A percentile compares a stretch with the other conserved stretches of the same genome.
phyloP scores from a whole-genome alignment of 2,329 filamentous ascomycete species.

The Aspergillus sp. region DNA sequence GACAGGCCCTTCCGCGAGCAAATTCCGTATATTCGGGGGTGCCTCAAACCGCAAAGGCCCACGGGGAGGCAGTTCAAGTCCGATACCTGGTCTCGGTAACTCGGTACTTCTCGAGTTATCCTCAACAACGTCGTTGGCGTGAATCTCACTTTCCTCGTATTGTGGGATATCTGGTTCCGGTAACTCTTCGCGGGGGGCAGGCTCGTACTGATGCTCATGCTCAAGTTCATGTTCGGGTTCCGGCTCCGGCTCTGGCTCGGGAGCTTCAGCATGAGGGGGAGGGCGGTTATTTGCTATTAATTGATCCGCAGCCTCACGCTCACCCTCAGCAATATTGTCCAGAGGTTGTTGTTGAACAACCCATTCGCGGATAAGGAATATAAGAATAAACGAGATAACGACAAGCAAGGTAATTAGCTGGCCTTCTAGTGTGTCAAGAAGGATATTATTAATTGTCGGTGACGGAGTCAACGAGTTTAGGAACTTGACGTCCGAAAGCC shows the following conservation, averaged over 20 bases:
- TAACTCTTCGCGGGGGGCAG: conserved; percentile 12
- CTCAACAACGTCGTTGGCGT: conserved; percentile 7
- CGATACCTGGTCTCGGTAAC: conserved; percentile 4
- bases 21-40: neutral
- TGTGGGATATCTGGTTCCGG: conserved; percentile 12
- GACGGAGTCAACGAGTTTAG: conserved; percentile 63
- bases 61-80: conserved; percentile 11
- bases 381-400: conserved; percentile 91
- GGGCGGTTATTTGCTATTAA: conserved; percentile 40
- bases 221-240: conserved; percentile 6
- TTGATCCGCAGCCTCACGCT: conserved; percentile 53
- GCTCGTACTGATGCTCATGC: neutral
- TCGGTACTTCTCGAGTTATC: conserved; percentile 6
- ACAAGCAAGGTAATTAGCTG: conserved; percentile 91
- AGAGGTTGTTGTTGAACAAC: conserved; percentile 97
- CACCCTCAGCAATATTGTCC: conserved; percentile 70
- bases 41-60: conserved; percentile 4
- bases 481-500: conserved; percentile 60
- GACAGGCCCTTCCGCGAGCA: neutral
- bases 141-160: conserved; percentile 8
- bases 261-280: conserved; percentile 22
- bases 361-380: conserved; percentile 95
- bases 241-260: conserved; percentile 9
- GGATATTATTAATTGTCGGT: conserved; percentile 69
- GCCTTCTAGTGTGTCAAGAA: conserved; percentile 85